Base-by-base conservation (phyloP, 495 filamentous ascomycete genomes). In the Tuber borchii region DNA sequence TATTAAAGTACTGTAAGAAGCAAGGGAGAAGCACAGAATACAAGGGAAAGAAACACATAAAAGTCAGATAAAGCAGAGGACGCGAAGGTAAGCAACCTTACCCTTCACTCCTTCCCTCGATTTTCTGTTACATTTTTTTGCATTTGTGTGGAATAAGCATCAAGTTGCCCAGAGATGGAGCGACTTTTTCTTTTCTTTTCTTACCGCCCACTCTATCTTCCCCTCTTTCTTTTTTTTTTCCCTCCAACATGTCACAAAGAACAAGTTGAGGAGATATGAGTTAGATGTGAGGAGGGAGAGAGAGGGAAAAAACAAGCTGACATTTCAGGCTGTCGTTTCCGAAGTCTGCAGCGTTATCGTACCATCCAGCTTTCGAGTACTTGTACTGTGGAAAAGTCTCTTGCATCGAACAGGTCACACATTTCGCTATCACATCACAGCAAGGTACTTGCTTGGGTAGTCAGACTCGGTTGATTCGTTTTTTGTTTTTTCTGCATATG, bases 321-420 rank as follows among this genome's bases (percentile, higher is more conserved):
- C 73, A 73, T 42, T 70, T 71, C 77, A 79, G 78, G 44, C 76
- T 43, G 76, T 72, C 61, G 44, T 71, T 78, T 79, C 77, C 69
- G 65, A 51, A 78, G 70, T 45, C 51, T 70, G 37, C 48, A 79
- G 78, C 45, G 26, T 65, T 79, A 74, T 78, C 77, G 44, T 42
- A 61, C 26, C 72, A 74, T 79, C 56, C 78, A 73, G 72, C 78
- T 73, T 34, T 34, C 56, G 5, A 65, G 56, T 65, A 26, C 48
- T 43, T 12, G 3, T 48, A 56, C 10, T 26, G 26, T n/a, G 26
- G 26, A 8, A 65, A 34, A 65, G 56, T 65, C 56, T 65, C 48
- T n/a, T n/a, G 56, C 26, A 17, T 65, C 71, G 43, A 71, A 73
- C 65, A 73, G 70, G 45, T 78, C 78, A 79, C 73, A 34, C 26